Percentiles rank a stretch among this genome's conserved stretches.
Evolutionary conservation across 768 basidiomycete species (phyloP).

Genomic region (Russula sp.): DNA sequence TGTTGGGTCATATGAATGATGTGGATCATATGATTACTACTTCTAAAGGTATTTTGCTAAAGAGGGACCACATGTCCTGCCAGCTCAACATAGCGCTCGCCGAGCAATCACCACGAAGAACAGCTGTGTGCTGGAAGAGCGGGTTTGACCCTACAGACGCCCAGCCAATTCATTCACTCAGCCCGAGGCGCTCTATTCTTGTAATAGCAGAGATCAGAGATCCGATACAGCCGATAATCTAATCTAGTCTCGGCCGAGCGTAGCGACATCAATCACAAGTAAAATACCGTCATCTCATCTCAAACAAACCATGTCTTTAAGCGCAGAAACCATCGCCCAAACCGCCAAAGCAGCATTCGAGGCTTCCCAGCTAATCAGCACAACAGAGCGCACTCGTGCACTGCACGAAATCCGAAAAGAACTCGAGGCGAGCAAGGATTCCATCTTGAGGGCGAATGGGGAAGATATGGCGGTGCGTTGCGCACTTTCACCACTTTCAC

Average conservation of each 20-base stretch:
- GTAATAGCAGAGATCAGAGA: too few species aligned
- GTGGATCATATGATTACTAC: constrained; percentile 11
- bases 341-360: constrained; percentile 84
- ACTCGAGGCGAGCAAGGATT: constrained; percentile 59
- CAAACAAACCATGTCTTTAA: constrained; percentile 5
- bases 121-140: too few species aligned
- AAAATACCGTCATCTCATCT: too few species aligned
- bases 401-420: constrained; percentile 65
- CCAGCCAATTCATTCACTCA: background rate
- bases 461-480: constrained; percentile 65
- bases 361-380: constrained; percentile 73
- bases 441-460: constrained; percentile 76
- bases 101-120: too few species aligned
- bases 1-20: constrained; percentile 6
- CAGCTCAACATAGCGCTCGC: too few species aligned
- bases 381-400: constrained; percentile 66
- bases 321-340: constrained; percentile 63
- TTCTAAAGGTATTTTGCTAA: too few species aligned
- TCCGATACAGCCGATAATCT: constrained; percentile 6
- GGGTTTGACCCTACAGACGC: background rate
- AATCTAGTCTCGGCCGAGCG: constrained; percentile 12
- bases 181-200: too few species aligned
- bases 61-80: too few species aligned
- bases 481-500: too few species aligned
- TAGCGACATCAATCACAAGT: too few species aligned